phyloP scores from a whole-genome alignment of 2,329 filamentous ascomycete species.

The Pestalotiopsis sp. region DNA sequence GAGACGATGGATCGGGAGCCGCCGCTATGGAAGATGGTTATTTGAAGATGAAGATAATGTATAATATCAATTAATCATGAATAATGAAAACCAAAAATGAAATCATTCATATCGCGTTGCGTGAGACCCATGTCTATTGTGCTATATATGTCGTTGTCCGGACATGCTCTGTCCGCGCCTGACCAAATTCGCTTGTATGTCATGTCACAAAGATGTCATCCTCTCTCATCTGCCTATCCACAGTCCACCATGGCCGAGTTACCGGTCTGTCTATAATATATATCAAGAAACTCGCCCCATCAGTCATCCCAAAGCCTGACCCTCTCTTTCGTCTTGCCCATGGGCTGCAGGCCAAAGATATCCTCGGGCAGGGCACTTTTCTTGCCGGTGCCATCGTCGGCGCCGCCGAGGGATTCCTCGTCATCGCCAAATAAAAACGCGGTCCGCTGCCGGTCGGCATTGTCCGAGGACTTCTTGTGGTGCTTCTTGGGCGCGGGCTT shows the following conservation, averaged over 20 bases:
- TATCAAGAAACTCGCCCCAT: not conserved
- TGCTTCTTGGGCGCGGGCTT: slow-evolving; percentile 24
- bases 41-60: not conserved
- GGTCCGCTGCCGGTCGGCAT: slow-evolving; percentile 55
- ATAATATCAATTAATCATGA: not conserved
- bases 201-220: not conserved
- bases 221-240: not conserved
- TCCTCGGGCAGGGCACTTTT: slow-evolving; percentile 46
- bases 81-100: not conserved
- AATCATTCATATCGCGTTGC: not conserved
- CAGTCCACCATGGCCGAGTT: not conserved
- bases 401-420: slow-evolving; percentile 44
- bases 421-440: slow-evolving; percentile 58
- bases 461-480: slow-evolving; percentile 45
- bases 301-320: slow-evolving; percentile 7
- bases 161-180: not conserved
- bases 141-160: not conserved
- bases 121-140: not conserved
- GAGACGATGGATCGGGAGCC: slow-evolving; percentile 30
- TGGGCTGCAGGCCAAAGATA: slow-evolving; percentile 59
- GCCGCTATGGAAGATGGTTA: slow-evolving; percentile 32
- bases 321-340: slow-evolving; percentile 35
- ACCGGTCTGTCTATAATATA: not conserved
- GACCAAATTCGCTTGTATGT: not conserved
- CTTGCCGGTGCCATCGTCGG: slow-evolving; percentile 25